A percentile compares a stretch with the other conserved stretches of the same genome.
Evolutionary conservation across 345 rosid species (phyloP).

Genomic region (Sisymbrium altissimum): DNA sequence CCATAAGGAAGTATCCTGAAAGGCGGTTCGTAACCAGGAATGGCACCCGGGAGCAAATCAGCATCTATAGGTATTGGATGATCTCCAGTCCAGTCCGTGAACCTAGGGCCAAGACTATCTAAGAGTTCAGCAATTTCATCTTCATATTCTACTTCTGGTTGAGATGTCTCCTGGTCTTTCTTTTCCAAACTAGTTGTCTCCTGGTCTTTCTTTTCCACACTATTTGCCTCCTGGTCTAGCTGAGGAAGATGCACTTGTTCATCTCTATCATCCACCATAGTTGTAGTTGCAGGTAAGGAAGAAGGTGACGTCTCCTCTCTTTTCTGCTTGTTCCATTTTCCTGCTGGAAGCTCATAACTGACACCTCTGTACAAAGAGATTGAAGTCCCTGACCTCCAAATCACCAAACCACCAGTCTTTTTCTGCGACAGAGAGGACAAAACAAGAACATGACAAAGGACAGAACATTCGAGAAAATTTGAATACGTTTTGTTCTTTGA

Average conservation of each 20-base stretch:
- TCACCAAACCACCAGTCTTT: conserved; percentile 92
- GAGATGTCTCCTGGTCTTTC: conserved; percentile 29
- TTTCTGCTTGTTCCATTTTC: conserved; percentile 49
- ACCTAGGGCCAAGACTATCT: conserved; percentile 78
- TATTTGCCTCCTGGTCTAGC: conserved; percentile 26
- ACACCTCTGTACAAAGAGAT: conserved; percentile 83
- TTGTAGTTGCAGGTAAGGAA: conserved; percentile 33
- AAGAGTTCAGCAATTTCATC: conserved; percentile 69
- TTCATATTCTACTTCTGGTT: conserved; percentile 52
- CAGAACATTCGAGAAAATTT: neutral
- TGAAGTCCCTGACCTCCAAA: conserved; percentile 93
- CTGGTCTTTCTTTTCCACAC: conserved; percentile 29
- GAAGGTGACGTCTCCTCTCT: conserved; percentile 38
- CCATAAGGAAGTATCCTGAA: conserved; percentile 92
- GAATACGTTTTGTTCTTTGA: neutral
- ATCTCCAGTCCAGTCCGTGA: conserved; percentile 72
- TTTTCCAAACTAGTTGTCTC: conserved; percentile 28
- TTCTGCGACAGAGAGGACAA: conserved; percentile 42
- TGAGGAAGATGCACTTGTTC: conserved; percentile 32
- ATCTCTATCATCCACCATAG: conserved; percentile 12
- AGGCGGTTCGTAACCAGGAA: conserved; percentile 78
- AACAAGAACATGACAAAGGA: neutral
- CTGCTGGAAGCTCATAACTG: conserved; percentile 67
- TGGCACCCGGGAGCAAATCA: conserved; percentile 73
- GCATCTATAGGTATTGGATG: conserved; percentile 88